A percentile compares a stretch with the other conserved stretches of the same genome.
Evolutionary conservation across 2,329 filamentous ascomycete species (phyloP).

Genomic region (Neocatenulostroma microsporum): DNA sequence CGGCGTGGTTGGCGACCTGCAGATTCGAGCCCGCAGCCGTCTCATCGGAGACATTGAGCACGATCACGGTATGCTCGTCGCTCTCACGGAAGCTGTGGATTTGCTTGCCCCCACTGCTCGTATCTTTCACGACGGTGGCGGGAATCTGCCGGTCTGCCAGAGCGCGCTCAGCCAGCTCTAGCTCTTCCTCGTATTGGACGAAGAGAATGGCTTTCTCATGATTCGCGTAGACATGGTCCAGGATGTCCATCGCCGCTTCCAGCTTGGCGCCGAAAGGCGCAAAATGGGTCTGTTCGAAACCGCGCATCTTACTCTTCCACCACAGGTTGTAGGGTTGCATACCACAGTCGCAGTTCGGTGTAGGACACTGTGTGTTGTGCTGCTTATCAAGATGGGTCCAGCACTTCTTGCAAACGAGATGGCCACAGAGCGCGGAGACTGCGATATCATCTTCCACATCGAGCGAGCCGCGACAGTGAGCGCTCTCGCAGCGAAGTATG

Average conservation of each 20-base stretch:
- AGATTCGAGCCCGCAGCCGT: slow-evolving; percentile 55
- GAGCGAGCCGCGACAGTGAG: not conserved
- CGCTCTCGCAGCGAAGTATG: no score
- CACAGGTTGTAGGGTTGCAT: slow-evolving; percentile 36
- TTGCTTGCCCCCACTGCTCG: slow-evolving; percentile 12
- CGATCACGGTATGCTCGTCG: slow-evolving; percentile 40
- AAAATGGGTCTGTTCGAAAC: slow-evolving; percentile 15
- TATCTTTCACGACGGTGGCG: slow-evolving; percentile 31
- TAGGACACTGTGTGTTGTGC: slow-evolving; percentile 31
- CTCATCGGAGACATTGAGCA: slow-evolving; percentile 51
- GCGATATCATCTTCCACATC: slow-evolving; percentile 1
- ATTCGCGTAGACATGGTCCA: slow-evolving; percentile 31
- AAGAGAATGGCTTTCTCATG: slow-evolving; percentile 49
- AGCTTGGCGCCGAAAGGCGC: slow-evolving; percentile 41
- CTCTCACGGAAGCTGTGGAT: slow-evolving; percentile 22
- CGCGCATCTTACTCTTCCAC: slow-evolving; percentile 29
- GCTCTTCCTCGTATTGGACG: slow-evolving; percentile 44
- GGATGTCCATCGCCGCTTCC: slow-evolving; percentile 38
- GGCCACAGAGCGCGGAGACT: slow-evolving; percentile 46
- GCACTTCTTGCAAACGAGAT: slow-evolving; percentile 41
- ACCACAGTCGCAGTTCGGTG: slow-evolving; percentile 34
- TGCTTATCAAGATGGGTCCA: slow-evolving; percentile 15
- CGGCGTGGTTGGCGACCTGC: slow-evolving; percentile 55
- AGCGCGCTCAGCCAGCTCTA: slow-evolving; percentile 31
- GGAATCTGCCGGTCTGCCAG: slow-evolving; percentile 27